phyloP scores from a whole-genome alignment of 768 basidiomycete genomes.

The Mrakia blollopis region DNA sequence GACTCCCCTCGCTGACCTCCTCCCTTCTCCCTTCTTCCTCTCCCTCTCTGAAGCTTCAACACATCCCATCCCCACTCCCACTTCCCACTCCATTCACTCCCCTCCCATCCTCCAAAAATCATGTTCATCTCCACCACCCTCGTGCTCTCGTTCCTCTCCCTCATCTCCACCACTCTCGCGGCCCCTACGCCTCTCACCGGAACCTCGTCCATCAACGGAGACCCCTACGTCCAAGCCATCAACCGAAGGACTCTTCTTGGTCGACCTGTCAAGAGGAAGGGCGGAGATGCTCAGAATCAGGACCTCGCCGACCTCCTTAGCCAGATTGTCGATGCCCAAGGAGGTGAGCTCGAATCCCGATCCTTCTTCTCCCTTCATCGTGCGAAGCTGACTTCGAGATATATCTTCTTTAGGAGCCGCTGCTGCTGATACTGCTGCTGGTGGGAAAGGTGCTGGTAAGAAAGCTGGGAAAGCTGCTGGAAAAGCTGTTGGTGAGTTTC shows the following conservation, averaged over 20 bases:
- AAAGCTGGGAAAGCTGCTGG: too few species aligned
- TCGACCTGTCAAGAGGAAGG: background rate
- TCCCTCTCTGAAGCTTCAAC: background rate
- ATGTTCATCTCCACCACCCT: background rate
- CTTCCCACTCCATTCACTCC: background rate
- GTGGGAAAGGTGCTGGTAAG: too few species aligned
- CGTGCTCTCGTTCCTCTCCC: background rate
- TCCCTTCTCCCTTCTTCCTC: background rate
- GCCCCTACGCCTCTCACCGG: background rate
- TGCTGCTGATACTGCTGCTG: too few species aligned
- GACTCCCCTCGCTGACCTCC: background rate
- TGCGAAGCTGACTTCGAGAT: too few species aligned
- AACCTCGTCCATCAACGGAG: background rate
- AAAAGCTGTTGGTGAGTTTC: too few species aligned
- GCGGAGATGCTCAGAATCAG: background rate
- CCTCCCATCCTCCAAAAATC: background rate
- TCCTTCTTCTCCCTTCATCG: too few species aligned
- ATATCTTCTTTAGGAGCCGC: too few species aligned
- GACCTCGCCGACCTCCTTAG: background rate
- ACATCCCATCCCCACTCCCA: background rate
- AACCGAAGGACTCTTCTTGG: background rate
- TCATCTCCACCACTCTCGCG: background rate
- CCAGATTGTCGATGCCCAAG: too few species aligned
- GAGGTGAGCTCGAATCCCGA: too few species aligned
- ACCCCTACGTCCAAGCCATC: background rate